Base-by-base conservation (phyloP, 2,329 filamentous ascomycete species). In the Coniochaeta sp. region DNA sequence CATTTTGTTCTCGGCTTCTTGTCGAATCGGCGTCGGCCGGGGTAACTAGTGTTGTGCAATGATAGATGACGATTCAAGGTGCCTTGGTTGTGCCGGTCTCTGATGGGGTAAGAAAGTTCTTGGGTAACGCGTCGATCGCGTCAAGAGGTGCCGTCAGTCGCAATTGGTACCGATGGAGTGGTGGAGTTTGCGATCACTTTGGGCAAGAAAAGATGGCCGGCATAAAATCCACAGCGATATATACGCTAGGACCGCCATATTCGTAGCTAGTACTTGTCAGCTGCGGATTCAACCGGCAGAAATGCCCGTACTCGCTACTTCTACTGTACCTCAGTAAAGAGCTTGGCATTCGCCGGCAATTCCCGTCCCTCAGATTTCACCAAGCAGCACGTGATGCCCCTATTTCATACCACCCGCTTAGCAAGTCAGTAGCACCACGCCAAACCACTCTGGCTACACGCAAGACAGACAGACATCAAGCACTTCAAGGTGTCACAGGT, bases 1-100 rank as follows among this genome's bases (percentile, higher is more conserved):
- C 81, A 84, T 83, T 67, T 68, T 76, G 68, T 47, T 47, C 36
- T 52, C 33, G 28, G 40, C 8, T 36, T 24, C 22, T 28, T 50
- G 19, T 33, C 60, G 50, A 50, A 61, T 58, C 50, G 52, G 56
- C 55, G 57, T 52, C 58, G 34, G 47, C 59, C 56, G 52, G n/a
- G 22, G 44, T 36, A 52, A 54, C 12, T 31, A 31, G 47, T n/a
- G 22, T 24, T 52, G 47, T 52, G 47, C 24, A 22, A 52, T 52
- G 47, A 52, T 50, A 22, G 22, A 22, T 8, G 47, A 31, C 22
- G 47, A 17, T 52, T 17, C 11, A 17, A 7, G 24, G 19, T 14
- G 26, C 26, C 31, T 57, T 57, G 54, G 22, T 9, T 22, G 54
- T 22, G 54, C n/a, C 31, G n/a, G 52, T 40, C 28, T 22, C 7